phyloP scores from a whole-genome alignment of 257 asterid species.

The Jacaranda copaia region DNA sequence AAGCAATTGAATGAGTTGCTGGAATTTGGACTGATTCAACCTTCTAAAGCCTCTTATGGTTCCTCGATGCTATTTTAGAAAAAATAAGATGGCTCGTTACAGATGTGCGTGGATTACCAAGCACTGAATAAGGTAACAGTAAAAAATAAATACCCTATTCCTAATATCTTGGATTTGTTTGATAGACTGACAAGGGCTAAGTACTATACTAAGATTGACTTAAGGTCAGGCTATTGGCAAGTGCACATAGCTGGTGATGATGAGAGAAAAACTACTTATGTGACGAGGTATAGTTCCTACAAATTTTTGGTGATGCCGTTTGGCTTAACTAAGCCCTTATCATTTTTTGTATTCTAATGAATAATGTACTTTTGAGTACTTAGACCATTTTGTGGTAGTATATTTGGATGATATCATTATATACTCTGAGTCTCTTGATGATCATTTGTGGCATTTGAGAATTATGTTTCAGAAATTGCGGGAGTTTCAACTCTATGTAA shows the following conservation, averaged over 20 bases:
- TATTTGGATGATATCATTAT: too few relatives aligned
- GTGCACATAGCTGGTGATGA: neutral
- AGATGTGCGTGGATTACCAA: neutral
- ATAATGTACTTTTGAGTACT: too few relatives aligned
- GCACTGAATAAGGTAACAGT: neutral
- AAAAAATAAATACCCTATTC: neutral
- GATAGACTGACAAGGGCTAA: too few relatives aligned
- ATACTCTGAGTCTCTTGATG: too few relatives aligned
- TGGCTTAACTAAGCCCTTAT: neutral
- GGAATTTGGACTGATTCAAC: too few relatives aligned
- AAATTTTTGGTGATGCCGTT: neutral
- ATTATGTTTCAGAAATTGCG: too few relatives aligned
- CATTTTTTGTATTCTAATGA: neutral
- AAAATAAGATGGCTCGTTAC: neutral
- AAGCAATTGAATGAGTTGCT: too few relatives aligned
- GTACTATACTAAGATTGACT: neutral
- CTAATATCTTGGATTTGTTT: neutral
- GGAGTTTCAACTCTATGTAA: neutral
- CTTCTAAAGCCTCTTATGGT: neutral
- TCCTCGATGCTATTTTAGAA: neutral
- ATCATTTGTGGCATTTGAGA: too few relatives aligned
- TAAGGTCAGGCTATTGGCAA: neutral
- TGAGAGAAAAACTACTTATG: neutral
- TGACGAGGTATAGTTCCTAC: neutral
- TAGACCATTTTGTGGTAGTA: too few relatives aligned